Evolutionary conservation across 2,329 filamentous ascomycete genomes (phyloP).

Genomic region (Talaromyces sp.): DNA sequence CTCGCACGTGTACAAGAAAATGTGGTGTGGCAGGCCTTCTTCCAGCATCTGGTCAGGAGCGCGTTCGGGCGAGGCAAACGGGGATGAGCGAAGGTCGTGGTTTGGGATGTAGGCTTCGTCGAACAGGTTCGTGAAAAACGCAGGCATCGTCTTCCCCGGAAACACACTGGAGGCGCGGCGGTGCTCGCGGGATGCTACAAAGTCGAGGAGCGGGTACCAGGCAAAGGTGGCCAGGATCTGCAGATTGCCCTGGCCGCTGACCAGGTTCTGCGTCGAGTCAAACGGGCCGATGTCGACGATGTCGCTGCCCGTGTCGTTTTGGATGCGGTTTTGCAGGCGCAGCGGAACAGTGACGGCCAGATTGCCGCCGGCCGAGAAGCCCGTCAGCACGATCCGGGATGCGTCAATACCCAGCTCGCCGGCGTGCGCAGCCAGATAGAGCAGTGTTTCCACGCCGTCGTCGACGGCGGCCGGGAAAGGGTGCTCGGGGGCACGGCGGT

Average conservation of each 20-base stretch:
- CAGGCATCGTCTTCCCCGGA: constrained; percentile 46
- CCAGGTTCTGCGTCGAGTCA: constrained; percentile 31
- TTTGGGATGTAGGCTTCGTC: constrained; percentile 45
- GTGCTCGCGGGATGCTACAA: constrained; percentile 55
- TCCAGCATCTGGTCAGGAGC: constrained; percentile 52
- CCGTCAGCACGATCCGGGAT: constrained; percentile 54
- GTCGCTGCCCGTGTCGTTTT: constrained; percentile 11
- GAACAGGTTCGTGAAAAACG: constrained; percentile 47
- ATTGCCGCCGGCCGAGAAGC: constrained; percentile 62
- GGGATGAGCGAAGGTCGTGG: constrained; percentile 48
- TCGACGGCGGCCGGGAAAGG: constrained; percentile 62
- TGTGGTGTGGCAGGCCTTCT: constrained; percentile 53
- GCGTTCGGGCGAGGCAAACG: constrained; percentile 56
- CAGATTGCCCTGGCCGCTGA: constrained; percentile 38
- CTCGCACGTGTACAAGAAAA: constrained; percentile 60
- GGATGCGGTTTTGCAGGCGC: constrained; percentile 40
- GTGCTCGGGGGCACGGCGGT: constrained; percentile 57
- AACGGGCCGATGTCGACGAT: constrained; percentile 16
- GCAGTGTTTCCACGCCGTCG: constrained; percentile 58
- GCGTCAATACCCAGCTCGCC: constrained; percentile 54
- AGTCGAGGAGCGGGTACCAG: constrained; percentile 62
- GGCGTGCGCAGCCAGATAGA: constrained; percentile 55
- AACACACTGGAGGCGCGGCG: constrained; percentile 53
- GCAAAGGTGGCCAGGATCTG: constrained; percentile 54
- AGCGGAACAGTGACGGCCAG: constrained; percentile 59